Conservation (phyloP, 2,329 filamentous ascomycete species). For the Fusarium redolens region DNA sequence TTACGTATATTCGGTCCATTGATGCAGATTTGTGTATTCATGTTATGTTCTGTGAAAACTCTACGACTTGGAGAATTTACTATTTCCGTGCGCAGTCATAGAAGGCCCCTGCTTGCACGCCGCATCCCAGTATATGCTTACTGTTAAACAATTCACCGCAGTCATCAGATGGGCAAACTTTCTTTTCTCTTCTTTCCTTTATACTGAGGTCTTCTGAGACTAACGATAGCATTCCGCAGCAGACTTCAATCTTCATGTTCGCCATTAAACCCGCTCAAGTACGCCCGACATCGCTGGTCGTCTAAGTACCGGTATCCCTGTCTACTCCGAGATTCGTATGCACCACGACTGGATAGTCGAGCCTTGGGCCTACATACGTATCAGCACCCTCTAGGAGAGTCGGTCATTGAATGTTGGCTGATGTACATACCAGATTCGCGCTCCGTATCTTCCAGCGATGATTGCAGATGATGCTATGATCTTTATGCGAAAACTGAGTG, state of each 20-base stretch:
- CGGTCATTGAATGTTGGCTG: neutral
- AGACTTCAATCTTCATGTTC: neutral
- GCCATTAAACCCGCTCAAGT: neutral
- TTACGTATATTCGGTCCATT: neutral
- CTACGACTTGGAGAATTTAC: neutral
- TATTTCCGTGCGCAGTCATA: neutral
- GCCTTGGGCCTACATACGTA: neutral
- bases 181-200: neutral
- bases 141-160: neutral
- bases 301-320: neutral
- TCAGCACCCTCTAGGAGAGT: neutral
- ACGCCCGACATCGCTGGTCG: neutral
- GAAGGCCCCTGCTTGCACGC: neutral
- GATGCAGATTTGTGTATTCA: neutral
- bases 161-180: neutral
- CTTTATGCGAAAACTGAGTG: neutral
- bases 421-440: neutral
- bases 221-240: neutral
- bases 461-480: neutral
- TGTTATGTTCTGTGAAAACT: neutral
- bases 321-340: neutral
- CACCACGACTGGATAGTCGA: neutral
- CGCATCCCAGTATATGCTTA: neutral
- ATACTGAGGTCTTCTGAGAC: neutral
- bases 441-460: neutral